Conservation (phyloP, 495 filamentous ascomycete genomes). For the Penicillium fimorum region DNA sequence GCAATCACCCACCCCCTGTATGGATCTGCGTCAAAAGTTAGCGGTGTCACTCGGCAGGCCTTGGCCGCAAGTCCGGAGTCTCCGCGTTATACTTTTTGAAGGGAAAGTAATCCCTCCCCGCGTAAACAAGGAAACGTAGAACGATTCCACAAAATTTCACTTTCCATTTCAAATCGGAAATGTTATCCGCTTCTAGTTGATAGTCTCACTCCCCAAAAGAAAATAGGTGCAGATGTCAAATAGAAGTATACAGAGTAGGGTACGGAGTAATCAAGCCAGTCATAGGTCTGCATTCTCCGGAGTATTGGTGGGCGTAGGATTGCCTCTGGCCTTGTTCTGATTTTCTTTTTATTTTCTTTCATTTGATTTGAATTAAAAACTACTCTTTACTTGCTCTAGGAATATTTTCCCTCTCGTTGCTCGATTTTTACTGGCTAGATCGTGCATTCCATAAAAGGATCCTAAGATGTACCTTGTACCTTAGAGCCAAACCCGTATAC, state of each 20-base stretch:
- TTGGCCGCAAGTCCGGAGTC: neutral
- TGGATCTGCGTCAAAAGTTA: slow-evolving; percentile 4
- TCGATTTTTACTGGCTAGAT: neutral
- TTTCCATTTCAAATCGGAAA: slow-evolving; percentile 1
- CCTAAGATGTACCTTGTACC: neutral
- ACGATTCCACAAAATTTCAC: too few relatives aligned
- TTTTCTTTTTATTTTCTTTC: neutral
- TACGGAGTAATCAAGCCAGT: too few relatives aligned
- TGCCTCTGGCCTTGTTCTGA: neutral
- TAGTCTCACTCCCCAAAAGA: neutral
- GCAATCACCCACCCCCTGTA: neutral
- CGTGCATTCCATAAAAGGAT: neutral
- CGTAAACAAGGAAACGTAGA: neutral
- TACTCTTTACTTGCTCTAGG: neutral
- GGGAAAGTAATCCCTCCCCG: neutral
- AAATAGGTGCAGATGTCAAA: slow-evolving; percentile 4
- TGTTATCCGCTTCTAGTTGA: neutral
- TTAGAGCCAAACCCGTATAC: neutral
- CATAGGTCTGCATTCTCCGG: too few relatives aligned
- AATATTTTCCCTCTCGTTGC: neutral
- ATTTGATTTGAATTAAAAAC: neutral
- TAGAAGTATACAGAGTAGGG: too few relatives aligned
- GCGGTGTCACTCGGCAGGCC: slow-evolving; percentile 1
- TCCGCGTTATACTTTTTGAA: neutral
- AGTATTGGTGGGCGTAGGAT: too few relatives aligned